A percentile compares a stretch with the other conserved stretches of the same genome.
These are phyloP conservation scores for Petunia secreta DNA, from an alignment of 257 asterid species.

Conservation along the genomic window DNA sequence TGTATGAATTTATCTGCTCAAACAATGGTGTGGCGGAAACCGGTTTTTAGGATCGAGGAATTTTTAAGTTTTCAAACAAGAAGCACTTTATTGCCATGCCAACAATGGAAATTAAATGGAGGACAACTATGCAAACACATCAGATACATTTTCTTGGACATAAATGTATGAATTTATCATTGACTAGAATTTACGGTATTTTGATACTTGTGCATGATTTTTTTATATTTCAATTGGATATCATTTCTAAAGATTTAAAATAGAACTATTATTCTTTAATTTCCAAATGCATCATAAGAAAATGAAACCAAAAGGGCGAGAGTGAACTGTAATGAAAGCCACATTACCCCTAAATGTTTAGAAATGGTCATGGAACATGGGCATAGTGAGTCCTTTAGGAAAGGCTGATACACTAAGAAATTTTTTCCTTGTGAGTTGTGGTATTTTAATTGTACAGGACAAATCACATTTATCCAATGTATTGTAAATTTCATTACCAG, in stretches of 20 bases:
- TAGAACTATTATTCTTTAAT: background rate
- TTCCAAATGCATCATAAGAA: no score
- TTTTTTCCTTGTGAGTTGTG: background rate
- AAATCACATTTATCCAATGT: background rate
- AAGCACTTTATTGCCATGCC: background rate
- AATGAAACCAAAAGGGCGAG: background rate
- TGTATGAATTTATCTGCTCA: no score
- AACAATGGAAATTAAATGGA: constrained; percentile 7
- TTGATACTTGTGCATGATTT: background rate
- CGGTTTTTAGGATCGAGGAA: background rate
- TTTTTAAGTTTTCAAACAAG: background rate
- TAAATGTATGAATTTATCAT: background rate
- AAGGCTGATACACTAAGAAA: background rate
- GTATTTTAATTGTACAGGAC: background rate
- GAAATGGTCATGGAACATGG: background rate
- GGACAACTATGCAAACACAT: background rate
- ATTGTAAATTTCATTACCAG: background rate
- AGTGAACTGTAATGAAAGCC: background rate
- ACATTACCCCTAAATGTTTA: background rate
- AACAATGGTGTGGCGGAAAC: background rate
- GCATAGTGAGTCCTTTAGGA: background rate
- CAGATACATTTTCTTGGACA: constrained; percentile 9
- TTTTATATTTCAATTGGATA: background rate
- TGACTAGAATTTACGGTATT: background rate
- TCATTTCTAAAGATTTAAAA: background rate